phyloP scores from a whole-genome alignment of 2,329 filamentous ascomycete genomes.

The Trichoderma atrobrunneum region DNA sequence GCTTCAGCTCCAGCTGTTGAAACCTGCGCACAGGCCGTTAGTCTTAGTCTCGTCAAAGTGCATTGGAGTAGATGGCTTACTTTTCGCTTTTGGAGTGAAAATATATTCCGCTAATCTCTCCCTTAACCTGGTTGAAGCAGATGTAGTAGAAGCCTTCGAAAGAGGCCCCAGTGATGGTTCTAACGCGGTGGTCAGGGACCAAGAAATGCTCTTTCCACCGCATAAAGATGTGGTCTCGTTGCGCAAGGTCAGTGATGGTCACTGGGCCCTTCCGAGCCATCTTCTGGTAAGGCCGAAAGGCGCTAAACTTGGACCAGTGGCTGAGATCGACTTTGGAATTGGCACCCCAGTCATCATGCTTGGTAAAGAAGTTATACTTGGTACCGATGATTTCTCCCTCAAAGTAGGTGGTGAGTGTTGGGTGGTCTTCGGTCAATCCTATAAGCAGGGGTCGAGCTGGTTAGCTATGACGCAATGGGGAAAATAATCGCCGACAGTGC shows the following conservation, averaged over 20 bases:
- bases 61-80: conserved; percentile 51
- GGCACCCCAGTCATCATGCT: conserved; percentile 87
- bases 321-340: conserved; percentile 86
- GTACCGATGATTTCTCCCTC: conserved; percentile 96
- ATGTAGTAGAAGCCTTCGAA: conserved; percentile 99
- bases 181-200: conserved; percentile 89
- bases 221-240: conserved; percentile 93
- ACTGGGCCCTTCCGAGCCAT: conserved; percentile 55
- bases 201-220: conserved; percentile 98
- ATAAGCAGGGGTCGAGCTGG: background rate
- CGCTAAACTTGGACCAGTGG: conserved; percentile 88
- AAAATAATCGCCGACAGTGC: background rate
- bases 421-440: conserved; percentile 94
- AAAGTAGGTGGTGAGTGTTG: conserved; percentile 96
- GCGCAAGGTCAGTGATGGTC: conserved; percentile 65
- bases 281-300: conserved; percentile 73
- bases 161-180: conserved; percentile 87
- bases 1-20: conserved; percentile 87
- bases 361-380: conserved; percentile 91
- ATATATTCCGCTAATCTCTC: conserved; percentile 88
- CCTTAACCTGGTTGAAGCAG: conserved; percentile 90
- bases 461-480: conserved; percentile 20
- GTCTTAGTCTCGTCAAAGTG: background rate
- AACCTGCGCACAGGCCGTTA: conserved; percentile 53
- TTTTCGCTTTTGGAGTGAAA: conserved; percentile 98